Conservation (phyloP, 2,329 filamentous ascomycete species). For the Tolypocladium cylindrosporum region DNA sequence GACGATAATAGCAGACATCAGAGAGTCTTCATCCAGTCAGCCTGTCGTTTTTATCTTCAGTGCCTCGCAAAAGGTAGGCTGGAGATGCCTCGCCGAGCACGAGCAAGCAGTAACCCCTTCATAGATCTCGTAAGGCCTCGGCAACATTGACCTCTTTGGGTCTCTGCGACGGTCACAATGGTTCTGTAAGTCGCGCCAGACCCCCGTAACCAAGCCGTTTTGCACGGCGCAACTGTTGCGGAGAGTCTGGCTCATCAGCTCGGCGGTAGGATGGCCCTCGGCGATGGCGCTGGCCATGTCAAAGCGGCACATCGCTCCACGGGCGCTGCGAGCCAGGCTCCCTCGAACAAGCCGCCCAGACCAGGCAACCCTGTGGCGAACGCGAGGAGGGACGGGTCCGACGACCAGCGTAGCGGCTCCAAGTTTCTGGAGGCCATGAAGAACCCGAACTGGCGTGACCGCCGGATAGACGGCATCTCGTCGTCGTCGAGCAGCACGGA, state of each 20-base stretch:
- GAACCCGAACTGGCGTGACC: slow-evolving; percentile 24
- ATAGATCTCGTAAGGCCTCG: not conserved
- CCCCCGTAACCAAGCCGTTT: not conserved
- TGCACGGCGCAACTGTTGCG: not conserved
- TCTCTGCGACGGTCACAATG: not conserved
- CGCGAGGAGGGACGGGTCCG: slow-evolving; percentile 7
- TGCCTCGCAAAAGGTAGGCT: too few relatives aligned
- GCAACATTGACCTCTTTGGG: too few relatives aligned
- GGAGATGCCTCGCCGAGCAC: not conserved
- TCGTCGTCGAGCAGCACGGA: not conserved
- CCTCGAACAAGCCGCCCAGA: not conserved
- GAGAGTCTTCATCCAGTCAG: too few relatives aligned
- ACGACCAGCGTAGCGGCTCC: slow-evolving; percentile 9
- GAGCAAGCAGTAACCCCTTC: not conserved
- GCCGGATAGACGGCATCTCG: slow-evolving; percentile 7
- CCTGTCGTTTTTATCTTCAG: too few relatives aligned
- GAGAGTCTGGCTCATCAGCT: not conserved
- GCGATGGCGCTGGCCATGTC: not conserved
- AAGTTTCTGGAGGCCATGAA: slow-evolving; percentile 22
- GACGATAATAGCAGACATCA: not conserved
- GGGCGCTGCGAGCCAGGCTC: not conserved
- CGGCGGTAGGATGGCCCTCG: not conserved
- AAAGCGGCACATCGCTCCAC: not conserved
- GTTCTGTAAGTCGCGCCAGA: not conserved
- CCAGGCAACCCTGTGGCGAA: not conserved